Evolutionary conservation across 2,329 filamentous ascomycete species (phyloP), one percentile per base, ranked within the genome.

Genomic region (Exophiala aquamarina): DNA sequence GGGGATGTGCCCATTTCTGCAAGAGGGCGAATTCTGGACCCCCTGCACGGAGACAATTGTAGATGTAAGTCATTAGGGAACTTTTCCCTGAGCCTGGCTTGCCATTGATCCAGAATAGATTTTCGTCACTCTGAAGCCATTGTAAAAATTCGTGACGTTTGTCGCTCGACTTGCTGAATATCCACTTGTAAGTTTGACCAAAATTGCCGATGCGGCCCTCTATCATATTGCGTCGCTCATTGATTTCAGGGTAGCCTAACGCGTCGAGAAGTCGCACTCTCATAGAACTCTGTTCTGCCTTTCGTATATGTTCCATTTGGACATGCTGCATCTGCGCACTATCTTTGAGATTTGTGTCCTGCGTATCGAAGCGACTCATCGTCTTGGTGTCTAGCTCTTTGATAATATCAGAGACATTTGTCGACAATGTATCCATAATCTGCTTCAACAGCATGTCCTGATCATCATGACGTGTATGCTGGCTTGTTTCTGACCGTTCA

Each of bases 71-170:
- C 58, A 59, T 57, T 13, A 59, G 35, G 1, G 51, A 56, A 3
- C 54, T 55, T 46, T 60, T 61, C 1, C 59, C 57, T 3, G 54
- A 44, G n/a, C 59, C 59, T 9, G 58, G 54, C 19, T 61, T 59
- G 9, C 57, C 57, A 21, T 51, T 54, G 14, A 61, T 51, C 58
- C 58, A 59, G 1, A 59, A 41, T 1, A 57, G 6, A 2, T 18
- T 31, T 4, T 35, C 3, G 7, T 32, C 43, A 18, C n/a, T 23
- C n/a, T 21, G 20, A 15, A 50, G 37, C 47, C 47, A 50, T 3
- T 41, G 11, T 6, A 39, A 20, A 33, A 50, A 50, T 26, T 21
- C 15, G 35, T 44, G 19, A 8, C 28, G 5, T 10, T 38, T 6
- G 26, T n/a, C 6, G 14, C 32, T 14, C 6, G 6, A 6, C 6